Conservation (phyloP, 352 stramenopile species). For the Achlya hypogyna region DNA sequence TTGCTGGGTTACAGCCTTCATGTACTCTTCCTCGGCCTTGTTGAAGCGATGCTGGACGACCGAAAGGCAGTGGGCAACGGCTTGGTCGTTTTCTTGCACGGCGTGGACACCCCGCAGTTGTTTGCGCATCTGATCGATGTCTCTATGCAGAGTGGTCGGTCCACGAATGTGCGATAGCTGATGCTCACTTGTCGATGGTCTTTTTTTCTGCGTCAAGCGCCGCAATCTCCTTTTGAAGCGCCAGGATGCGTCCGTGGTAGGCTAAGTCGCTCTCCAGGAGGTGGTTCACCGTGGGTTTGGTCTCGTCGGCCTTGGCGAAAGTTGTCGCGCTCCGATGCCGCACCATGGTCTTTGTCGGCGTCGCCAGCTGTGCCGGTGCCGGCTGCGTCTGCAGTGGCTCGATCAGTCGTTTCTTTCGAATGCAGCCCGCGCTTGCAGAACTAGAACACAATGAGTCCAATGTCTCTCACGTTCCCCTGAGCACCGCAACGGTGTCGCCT, state of each 20-base stretch:
- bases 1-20: constrained; percentile 64
- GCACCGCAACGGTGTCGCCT: neutral
- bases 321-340: neutral
- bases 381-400: neutral
- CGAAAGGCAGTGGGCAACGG: constrained; percentile 56
- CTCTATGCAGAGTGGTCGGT: neutral
- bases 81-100: constrained; percentile 65
- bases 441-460: neutral
- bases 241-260: constrained; percentile 48
- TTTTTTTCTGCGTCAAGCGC: constrained; percentile 39
- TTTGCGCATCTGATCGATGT: constrained; percentile 42
- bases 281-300: constrained; percentile 48
- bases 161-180: neutral
- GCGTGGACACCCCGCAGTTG: constrained; percentile 57
- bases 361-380: neutral
- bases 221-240: constrained; percentile 46
- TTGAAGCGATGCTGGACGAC: constrained; percentile 67
- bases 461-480: neutral
- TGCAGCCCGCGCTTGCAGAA: neutral
- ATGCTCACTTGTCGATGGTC: constrained; percentile 26
- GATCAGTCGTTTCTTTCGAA: neutral
- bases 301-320: neutral
- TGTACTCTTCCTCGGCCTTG: constrained; percentile 68
- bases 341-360: constrained; percentile 2
- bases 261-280: constrained; percentile 55